phyloP scores from a whole-genome alignment of 345 rosid genomes.

The Combretum micranthum region DNA sequence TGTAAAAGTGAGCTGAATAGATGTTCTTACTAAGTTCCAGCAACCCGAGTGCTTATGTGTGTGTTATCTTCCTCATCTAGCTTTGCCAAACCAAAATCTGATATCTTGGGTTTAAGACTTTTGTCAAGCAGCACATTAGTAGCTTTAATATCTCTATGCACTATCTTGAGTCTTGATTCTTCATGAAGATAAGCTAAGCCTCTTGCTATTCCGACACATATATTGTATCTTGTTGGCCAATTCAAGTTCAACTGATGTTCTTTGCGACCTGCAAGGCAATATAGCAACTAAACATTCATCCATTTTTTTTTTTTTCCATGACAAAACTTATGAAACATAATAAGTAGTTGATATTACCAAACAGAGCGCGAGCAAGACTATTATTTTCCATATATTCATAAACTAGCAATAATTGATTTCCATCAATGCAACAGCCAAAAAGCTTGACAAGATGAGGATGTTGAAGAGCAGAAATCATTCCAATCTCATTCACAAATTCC shows the following conservation, averaged over 20 bases:
- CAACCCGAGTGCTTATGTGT: slow-evolving; percentile 18
- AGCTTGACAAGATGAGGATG: slow-evolving; percentile 14
- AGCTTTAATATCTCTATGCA: slow-evolving; percentile 12
- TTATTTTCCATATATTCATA: slow-evolving; percentile 14
- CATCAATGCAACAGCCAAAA: slow-evolving; percentile 9
- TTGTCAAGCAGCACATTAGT: slow-evolving; percentile 2
- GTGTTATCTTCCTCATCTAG: slow-evolving; percentile 12
- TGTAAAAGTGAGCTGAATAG: neutral
- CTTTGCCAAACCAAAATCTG: slow-evolving; percentile 10
- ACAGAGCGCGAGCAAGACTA: slow-evolving; percentile 10
- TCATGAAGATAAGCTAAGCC: slow-evolving; percentile 14
- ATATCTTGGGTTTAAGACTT: slow-evolving; percentile 7
- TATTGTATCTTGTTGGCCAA: slow-evolving; percentile 8
- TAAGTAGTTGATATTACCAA: slow-evolving; percentile 3
- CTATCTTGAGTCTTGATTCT: slow-evolving; percentile 10
- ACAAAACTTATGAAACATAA: neutral
- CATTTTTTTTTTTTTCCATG: neutral
- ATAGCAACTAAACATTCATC: too few species aligned
- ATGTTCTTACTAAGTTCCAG: slow-evolving; percentile 52
- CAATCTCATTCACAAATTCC: slow-evolving; percentile 14
- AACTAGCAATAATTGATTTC: slow-evolving; percentile 8
- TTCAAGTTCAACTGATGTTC: slow-evolving; percentile 11
- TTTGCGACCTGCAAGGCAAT: neutral
- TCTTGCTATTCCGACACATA: slow-evolving; percentile 5
- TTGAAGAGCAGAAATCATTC: slow-evolving; percentile 15